These are phyloP conservation scores for Neurospora cerealis DNA, from an alignment of 495 filamentous ascomycete genomes.

Conservation along the genomic window DNA sequence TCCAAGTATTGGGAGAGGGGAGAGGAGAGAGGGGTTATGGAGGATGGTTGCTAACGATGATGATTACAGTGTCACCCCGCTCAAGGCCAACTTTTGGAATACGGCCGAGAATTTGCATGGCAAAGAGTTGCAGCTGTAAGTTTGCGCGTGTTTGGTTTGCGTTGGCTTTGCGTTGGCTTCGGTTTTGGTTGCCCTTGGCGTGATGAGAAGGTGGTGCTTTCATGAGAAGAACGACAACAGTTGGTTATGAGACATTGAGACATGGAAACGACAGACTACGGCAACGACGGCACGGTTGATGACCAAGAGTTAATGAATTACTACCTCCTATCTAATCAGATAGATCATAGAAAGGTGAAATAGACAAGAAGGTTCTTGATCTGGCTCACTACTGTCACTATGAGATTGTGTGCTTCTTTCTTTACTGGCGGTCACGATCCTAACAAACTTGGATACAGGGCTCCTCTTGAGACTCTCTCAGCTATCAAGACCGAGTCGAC, in stretches of 20 bases:
- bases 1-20: background rate
- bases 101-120: constrained; percentile 45
- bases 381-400: constrained; percentile 1
- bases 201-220: background rate
- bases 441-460: background rate
- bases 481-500: background rate
- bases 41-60: background rate
- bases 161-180: background rate
- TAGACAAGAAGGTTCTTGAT: constrained; percentile 14
- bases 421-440: background rate
- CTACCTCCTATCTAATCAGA: constrained; percentile 1
- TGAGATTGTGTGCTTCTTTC: constrained; percentile 6
- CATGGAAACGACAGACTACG: background rate
- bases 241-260: background rate
- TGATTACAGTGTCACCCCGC: constrained; percentile 65
- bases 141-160: constrained; percentile 18
- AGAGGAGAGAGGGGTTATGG: background rate
- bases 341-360: constrained; percentile 22
- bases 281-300: background rate
- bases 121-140: constrained; percentile 85
- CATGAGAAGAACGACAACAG: background rate
- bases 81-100: constrained; percentile 90
- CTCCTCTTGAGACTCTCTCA: background rate
- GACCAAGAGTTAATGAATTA: background rate
- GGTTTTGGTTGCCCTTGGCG: background rate